Percentiles rank a stretch among this genome's conserved stretches.
Conservation (phyloP, 768 basidiomycete species). For the Boletus bicolor region DNA sequence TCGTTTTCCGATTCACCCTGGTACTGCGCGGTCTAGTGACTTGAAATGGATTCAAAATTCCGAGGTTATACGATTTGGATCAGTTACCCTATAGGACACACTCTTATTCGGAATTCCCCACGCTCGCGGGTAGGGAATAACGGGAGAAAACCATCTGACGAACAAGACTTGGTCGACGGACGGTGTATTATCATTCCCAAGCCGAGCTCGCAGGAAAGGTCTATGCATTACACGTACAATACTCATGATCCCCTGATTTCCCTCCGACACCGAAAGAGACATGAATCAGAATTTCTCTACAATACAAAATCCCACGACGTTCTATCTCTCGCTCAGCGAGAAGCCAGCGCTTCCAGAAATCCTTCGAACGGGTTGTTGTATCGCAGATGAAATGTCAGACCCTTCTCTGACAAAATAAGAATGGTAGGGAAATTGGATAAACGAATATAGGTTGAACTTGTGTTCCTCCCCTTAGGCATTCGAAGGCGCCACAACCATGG, state of each 20-base stretch:
- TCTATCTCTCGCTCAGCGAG: background rate
- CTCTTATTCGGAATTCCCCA: too few species aligned
- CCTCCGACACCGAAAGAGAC: background rate
- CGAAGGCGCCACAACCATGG: conserved; percentile 18
- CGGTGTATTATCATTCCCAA: conserved; percentile 2
- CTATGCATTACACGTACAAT: background rate
- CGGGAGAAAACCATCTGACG: too few species aligned
- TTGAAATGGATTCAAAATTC: too few species aligned
- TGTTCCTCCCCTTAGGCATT: conserved; percentile 1
- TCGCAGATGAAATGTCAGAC: background rate
- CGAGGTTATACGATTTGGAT: background rate
- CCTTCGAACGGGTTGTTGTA: background rate
- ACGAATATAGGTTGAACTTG: background rate
- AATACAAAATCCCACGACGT: background rate
- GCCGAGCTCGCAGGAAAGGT: background rate
- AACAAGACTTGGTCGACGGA: background rate
- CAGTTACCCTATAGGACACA: background rate
- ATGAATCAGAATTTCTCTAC: background rate
- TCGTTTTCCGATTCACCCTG: background rate
- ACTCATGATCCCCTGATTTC: background rate
- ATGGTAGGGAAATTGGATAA: too few species aligned
- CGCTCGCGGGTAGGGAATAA: background rate
- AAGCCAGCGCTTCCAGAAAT: background rate
- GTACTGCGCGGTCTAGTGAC: background rate
- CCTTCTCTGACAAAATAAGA: background rate